These are phyloP conservation scores for Fusarium palustre DNA, from an alignment of 2,329 filamentous ascomycete genomes.

Conservation along the genomic window DNA sequence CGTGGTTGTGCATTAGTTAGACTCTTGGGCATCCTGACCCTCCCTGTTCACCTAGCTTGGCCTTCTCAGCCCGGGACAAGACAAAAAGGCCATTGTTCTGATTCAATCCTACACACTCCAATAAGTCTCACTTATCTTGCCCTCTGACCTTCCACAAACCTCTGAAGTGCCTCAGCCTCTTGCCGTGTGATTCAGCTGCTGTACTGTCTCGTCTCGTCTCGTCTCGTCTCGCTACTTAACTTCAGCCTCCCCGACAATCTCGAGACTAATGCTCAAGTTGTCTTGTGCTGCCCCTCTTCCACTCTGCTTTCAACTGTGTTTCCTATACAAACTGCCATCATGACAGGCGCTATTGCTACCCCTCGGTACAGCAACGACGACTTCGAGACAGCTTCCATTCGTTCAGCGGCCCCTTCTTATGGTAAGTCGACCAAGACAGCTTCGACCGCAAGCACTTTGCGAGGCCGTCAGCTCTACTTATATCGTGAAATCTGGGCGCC, in stretches of 20 bases:
- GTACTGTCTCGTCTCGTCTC: conserved; percentile 3
- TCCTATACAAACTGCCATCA: conserved; percentile 39
- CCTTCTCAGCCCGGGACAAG: conserved; percentile 21
- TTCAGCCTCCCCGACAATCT: conserved; percentile 25
- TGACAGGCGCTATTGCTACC: conserved; percentile 49
- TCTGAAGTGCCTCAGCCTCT: conserved; percentile 31
- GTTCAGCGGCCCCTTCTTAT: conserved; percentile 76
- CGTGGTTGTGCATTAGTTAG: conserved; percentile 45
- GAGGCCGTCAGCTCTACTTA: conserved; percentile 13
- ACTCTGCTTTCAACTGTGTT: conserved; percentile 31
- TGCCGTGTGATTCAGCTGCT: conserved; percentile 28
- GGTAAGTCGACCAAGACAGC: conserved; percentile 56
- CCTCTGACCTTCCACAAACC: conserved; percentile 30
- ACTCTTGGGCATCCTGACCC: conserved; percentile 43
- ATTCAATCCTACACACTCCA: conserved; percentile 26
- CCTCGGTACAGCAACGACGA: conserved; percentile 62
- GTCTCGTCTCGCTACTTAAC: conserved; percentile 30
- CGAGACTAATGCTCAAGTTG: conserved; percentile 43
- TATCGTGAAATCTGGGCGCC: conserved; percentile 7
- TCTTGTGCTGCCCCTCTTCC: conserved; percentile 38
- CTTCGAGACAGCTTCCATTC: conserved; percentile 75
- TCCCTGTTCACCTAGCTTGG: conserved; percentile 45
- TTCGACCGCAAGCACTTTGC: conserved; percentile 6
- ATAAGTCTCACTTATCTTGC: conserved; percentile 36
- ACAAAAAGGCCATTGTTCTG: conserved; percentile 41